Evolutionary conservation across 306 rosid genomes (phyloP), one percentile per base, ranked within the genome.

Genomic region (Corylus avellana): DNA sequence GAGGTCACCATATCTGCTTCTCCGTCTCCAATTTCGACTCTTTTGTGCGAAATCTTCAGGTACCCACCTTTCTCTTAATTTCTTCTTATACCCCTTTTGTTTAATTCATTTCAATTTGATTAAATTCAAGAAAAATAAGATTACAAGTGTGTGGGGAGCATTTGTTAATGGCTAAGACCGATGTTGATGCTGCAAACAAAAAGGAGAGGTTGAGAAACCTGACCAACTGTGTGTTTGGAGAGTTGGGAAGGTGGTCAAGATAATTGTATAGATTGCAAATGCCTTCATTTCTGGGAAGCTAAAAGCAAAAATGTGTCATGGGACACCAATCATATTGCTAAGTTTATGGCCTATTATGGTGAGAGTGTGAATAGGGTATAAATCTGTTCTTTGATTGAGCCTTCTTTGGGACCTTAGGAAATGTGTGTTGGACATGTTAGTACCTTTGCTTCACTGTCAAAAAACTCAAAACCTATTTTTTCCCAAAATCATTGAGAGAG

Each of bases 1-100:
- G 93, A 75, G 97, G 97, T 81, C 98, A 93, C 87, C 98, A 91
- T 77, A 81, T 93, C 86, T 91, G 97, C 82, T 85, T 93, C 89
- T 82, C 95, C 17, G 92, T 93, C 78, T 77, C 97, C 81, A 86
- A 91, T 72, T 84, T 91, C 18, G 87, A 91, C 1, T 85, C 89
- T 16, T 80, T 93, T 48, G 76, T 89, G 10, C 85, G 77, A 0
- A 63, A 87, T 49, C 97, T 93, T 83, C 85, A 93, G 92, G 97
- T 86, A 14, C 29, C 4, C 17, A 1, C 17, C 10, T 17, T 55
- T n/a, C 3, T 46, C 7, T 68, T 32, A 32, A 32, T 32, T 4
- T 67, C 73, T 32, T 54, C n/a, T 42, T 37, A 8, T 35, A 48
- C 11, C 51, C 62, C 6, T 74, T 20, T 20, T 1, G 2, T 58